phyloP scores from a whole-genome alignment of 2,329 filamentous ascomycete genomes.

The Diaporthe caulivora region DNA sequence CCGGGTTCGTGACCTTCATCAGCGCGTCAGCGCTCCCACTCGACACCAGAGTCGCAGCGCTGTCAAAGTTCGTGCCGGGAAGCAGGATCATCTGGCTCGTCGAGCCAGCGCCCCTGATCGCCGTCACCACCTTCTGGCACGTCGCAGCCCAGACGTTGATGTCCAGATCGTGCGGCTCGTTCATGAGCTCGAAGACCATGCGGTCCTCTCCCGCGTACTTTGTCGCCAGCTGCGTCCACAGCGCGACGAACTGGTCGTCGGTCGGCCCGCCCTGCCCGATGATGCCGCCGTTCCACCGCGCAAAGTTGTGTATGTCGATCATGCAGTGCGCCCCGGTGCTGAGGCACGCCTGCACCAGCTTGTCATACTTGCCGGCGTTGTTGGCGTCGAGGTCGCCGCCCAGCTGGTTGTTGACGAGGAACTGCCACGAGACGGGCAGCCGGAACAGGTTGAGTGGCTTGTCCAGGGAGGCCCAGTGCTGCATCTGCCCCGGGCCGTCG shows the following conservation, averaged over 20 bases:
- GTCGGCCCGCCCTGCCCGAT: slow-evolving; percentile 70
- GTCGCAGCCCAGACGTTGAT: slow-evolving; percentile 67
- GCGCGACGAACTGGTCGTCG: slow-evolving; percentile 66
- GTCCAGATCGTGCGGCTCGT: slow-evolving; percentile 72
- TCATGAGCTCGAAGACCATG: slow-evolving; percentile 75
- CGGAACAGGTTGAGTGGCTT: slow-evolving; percentile 67
- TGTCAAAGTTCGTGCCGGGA: slow-evolving; percentile 70
- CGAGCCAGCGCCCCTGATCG: slow-evolving; percentile 73
- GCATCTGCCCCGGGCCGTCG: slow-evolving; percentile 60
- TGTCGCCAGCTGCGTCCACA: slow-evolving; percentile 68
- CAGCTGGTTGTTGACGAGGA: slow-evolving; percentile 57
- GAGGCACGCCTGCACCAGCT: slow-evolving; percentile 63
- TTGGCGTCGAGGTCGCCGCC: slow-evolving; percentile 56
- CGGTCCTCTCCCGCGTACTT: slow-evolving; percentile 66
- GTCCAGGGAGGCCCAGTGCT: slow-evolving; percentile 66
- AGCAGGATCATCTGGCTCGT: slow-evolving; percentile 71
- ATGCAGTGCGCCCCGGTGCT: slow-evolving; percentile 61
- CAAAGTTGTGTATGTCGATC: slow-evolving; percentile 56
- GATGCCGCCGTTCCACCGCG: slow-evolving; percentile 71
- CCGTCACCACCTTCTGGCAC: slow-evolving; percentile 72
- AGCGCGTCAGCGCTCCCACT: slow-evolving; percentile 65
- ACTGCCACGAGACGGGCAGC: slow-evolving; percentile 67
- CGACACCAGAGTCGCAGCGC: slow-evolving; percentile 61
- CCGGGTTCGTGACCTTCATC: slow-evolving; percentile 66
- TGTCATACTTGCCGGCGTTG: slow-evolving; percentile 60